phyloP scores from a whole-genome alignment of 2,329 filamentous ascomycete species.

The Fusarium keratoplasticum region DNA sequence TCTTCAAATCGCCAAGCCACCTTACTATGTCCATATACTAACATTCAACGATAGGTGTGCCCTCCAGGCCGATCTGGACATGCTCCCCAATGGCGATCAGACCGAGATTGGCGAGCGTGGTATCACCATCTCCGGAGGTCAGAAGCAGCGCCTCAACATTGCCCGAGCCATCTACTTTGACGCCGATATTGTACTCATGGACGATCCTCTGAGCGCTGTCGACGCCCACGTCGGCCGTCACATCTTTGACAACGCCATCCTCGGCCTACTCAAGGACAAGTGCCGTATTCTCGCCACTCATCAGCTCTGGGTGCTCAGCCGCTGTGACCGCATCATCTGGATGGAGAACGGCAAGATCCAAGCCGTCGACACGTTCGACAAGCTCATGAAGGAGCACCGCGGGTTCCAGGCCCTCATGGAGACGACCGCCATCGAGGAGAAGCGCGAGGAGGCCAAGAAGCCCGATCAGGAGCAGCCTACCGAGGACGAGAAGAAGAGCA shows the following conservation, averaged over 20 bases:
- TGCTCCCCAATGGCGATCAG: slow-evolving; percentile 87
- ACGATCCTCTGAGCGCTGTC: slow-evolving; percentile 76
- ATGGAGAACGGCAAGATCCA: slow-evolving; percentile 89
- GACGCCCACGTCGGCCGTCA: slow-evolving; percentile 78
- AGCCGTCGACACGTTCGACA: slow-evolving; percentile 89
- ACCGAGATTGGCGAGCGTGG: slow-evolving; percentile 97
- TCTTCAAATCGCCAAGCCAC: neutral
- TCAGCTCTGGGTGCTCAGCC: slow-evolving; percentile 90
- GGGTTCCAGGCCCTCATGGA: slow-evolving; percentile 88
- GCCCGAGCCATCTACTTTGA: slow-evolving; percentile 82
- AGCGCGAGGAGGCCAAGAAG: slow-evolving; percentile 64
- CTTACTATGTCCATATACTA: neutral
- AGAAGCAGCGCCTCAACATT: slow-evolving; percentile 96
- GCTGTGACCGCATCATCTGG: slow-evolving; percentile 92
- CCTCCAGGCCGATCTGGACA: slow-evolving; percentile 85
- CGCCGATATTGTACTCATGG: slow-evolving; percentile 75
- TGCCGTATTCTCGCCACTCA: slow-evolving; percentile 93
- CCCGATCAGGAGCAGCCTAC: slow-evolving; percentile 55
- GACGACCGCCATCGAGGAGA: slow-evolving; percentile 79
- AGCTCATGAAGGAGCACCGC: slow-evolving; percentile 83
- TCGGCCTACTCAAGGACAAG: slow-evolving; percentile 88
- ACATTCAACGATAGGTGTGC: slow-evolving; percentile 69
- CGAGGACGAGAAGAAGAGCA: slow-evolving; percentile 59
- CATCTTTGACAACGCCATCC: slow-evolving; percentile 94
- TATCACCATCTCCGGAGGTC: slow-evolving; percentile 94